These are phyloP conservation scores for Apiospora rasikravindrae DNA, from an alignment of 2,329 filamentous ascomycete genomes.

Conservation along the genomic window DNA sequence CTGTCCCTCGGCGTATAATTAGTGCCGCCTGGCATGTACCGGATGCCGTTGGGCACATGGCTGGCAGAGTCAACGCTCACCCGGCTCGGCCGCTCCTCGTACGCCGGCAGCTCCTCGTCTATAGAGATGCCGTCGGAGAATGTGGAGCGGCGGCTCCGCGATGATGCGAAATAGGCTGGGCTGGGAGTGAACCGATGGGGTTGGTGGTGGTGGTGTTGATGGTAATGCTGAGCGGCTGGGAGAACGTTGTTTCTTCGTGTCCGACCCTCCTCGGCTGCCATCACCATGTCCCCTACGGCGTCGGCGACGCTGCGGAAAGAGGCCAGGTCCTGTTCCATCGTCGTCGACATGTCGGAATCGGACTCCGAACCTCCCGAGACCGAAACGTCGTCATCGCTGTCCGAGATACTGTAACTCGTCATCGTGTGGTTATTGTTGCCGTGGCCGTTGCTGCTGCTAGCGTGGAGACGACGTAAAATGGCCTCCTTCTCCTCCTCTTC, in stretches of 20 bases:
- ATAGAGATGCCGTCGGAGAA: slow-evolving; percentile 19
- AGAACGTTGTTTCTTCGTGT: not conserved
- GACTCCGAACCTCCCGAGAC: slow-evolving; percentile 4
- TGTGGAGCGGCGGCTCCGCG: slow-evolving; percentile 18
- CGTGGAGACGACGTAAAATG: slow-evolving; percentile 34
- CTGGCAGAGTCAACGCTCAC: not conserved
- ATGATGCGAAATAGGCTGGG: not conserved
- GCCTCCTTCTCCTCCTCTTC: slow-evolving; percentile 45
- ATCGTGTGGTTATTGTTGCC: not conserved
- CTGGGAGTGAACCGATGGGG: not conserved
- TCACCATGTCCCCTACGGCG: slow-evolving; percentile 19
- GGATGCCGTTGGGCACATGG: slow-evolving; percentile 14
- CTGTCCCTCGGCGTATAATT: not conserved
- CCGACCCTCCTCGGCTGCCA: slow-evolving; percentile 8
- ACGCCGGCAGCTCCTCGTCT: slow-evolving; percentile 23
- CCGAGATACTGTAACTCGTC: not conserved
- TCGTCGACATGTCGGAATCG: slow-evolving; percentile 22
- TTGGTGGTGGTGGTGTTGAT: not conserved
- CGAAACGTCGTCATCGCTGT: slow-evolving; percentile 15
- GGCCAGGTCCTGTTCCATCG: slow-evolving; percentile 24
- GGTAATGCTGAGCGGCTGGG: not conserved
- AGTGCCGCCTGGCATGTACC: not conserved
- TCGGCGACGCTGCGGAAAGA: slow-evolving; percentile 22
- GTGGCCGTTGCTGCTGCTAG: not conserved
- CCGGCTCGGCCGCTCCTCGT: slow-evolving; percentile 14